These are phyloP conservation scores for Hysterangium stoloniferum DNA, from an alignment of 768 basidiomycete genomes.

Conservation along the genomic window DNA sequence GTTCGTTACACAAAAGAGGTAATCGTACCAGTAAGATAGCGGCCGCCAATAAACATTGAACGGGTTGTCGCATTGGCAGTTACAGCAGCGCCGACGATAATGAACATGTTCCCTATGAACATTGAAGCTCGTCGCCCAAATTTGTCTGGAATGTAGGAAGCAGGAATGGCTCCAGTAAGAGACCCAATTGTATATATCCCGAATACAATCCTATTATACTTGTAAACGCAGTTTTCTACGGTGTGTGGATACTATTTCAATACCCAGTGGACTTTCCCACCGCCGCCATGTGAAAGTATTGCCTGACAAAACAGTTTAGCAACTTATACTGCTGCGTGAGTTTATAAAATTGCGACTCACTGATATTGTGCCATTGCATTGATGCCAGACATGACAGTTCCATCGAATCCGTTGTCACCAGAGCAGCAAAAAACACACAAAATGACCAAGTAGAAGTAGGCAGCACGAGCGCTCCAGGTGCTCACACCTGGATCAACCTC, in stretches of 20 bases:
- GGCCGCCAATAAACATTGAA: constrained; percentile 37
- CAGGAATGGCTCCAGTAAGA: constrained; percentile 13
- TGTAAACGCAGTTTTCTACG: background rate
- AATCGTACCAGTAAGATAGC: constrained; percentile 42
- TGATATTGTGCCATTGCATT: constrained; percentile 41
- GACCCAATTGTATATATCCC: constrained; percentile 41
- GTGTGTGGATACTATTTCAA: constrained; percentile 11
- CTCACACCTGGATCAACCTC: constrained; percentile 36
- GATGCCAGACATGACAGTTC: constrained; percentile 47
- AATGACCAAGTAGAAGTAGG: constrained; percentile 40
- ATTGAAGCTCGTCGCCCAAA: constrained; percentile 57
- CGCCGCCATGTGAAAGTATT: constrained; percentile 37
- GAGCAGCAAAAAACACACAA: constrained; percentile 41
- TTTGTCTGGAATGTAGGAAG: constrained; percentile 29
- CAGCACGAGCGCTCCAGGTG: constrained; percentile 28
- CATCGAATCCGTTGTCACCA: constrained; percentile 47
- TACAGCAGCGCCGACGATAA: constrained; percentile 39
- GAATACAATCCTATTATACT: constrained; percentile 36
- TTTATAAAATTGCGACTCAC: background rate
- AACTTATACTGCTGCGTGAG: background rate
- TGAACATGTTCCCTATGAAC: constrained; percentile 38
- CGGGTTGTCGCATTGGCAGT: constrained; percentile 40
- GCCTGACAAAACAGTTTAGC: too few species aligned
- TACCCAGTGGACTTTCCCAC: constrained; percentile 39
- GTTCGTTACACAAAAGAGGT: background rate